Percentiles rank a stretch among this genome's conserved stretches.
Evolutionary conservation across 2,329 filamentous ascomycete species (phyloP).

Genomic region (Dactylonectria estremocensis): DNA sequence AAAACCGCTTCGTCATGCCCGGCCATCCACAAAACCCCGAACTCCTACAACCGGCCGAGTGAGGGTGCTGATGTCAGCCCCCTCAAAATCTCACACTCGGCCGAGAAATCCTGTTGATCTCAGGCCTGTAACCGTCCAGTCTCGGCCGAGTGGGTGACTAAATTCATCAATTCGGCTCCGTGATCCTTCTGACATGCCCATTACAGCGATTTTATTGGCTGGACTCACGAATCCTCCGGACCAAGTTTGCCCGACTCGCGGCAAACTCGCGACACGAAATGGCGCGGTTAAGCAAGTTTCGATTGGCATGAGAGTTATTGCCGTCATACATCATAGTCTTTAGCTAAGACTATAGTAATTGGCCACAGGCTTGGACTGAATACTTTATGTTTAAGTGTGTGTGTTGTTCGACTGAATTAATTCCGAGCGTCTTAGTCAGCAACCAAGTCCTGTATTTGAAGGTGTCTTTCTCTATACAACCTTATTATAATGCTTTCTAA

Average conservation of each 20-base stretch:
- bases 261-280: background rate
- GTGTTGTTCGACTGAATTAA: too few species aligned
- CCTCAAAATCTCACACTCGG: too few species aligned
- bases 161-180: background rate
- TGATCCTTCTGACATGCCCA: background rate
- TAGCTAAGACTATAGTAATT: background rate
- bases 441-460: too few species aligned
- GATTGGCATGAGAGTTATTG: background rate
- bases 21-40: background rate
- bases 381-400: too few species aligned
- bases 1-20: too few species aligned
- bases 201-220: background rate
- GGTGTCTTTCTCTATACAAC: too few species aligned
- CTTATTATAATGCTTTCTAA: too few species aligned
- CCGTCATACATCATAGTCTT: background rate
- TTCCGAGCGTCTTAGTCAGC: too few species aligned
- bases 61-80: background rate
- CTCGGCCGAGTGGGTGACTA: background rate
- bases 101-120: too few species aligned
- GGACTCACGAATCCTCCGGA: too few species aligned
- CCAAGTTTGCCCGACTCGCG: background rate
- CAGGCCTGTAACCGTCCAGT: too few species aligned
- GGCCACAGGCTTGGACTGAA: background rate
- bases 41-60: background rate
- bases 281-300: background rate